A percentile compares a stretch with the other conserved stretches of the same genome.
phyloP scores from a whole-genome alignment of 2,329 filamentous ascomycete genomes.

The Ceratocystis ficicola region DNA sequence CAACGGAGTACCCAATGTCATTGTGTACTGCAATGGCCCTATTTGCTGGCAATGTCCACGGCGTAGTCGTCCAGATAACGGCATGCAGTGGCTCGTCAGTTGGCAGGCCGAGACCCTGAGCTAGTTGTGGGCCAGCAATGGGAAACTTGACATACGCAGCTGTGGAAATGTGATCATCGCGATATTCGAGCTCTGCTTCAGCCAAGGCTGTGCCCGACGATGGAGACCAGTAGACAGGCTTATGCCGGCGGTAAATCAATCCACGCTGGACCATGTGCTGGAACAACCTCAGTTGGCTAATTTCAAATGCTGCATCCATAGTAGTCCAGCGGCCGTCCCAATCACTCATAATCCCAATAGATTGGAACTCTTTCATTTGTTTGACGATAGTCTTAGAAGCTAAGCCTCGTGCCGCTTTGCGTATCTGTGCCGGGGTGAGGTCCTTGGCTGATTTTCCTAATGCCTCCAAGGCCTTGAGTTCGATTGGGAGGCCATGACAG shows the following conservation, averaged over 20 bases:
- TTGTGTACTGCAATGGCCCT: slow-evolving; percentile 71
- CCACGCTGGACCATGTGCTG: slow-evolving; percentile 60
- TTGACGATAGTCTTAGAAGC: slow-evolving; percentile 56
- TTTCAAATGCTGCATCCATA: slow-evolving; percentile 64
- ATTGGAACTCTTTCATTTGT: slow-evolving; percentile 62
- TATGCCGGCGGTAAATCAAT: slow-evolving; percentile 64
- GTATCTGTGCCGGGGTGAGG: slow-evolving; percentile 44
- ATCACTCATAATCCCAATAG: slow-evolving; percentile 68
- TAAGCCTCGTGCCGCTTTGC: slow-evolving; percentile 51
- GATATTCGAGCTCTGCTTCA: slow-evolving; percentile 75
- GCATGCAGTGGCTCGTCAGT: slow-evolving; percentile 48
- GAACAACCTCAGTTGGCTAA: slow-evolving; percentile 63
- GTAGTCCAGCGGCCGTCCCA: slow-evolving; percentile 69
- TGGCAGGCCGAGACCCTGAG: neutral
- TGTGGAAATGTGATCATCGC: slow-evolving; percentile 57
- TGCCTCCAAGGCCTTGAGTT: slow-evolving; percentile 76
- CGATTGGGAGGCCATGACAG: slow-evolving; percentile 92
- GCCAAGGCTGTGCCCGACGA: slow-evolving; percentile 68
- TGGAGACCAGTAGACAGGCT: slow-evolving; percentile 79
- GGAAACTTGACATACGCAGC: slow-evolving; percentile 74
- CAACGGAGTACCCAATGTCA: slow-evolving; percentile 59
- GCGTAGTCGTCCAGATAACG: slow-evolving; percentile 98
- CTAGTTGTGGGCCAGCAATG: slow-evolving; percentile 36
- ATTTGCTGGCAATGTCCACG: slow-evolving; percentile 93
- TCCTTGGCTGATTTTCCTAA: slow-evolving; percentile 28